Conservation (phyloP, 2,329 filamentous ascomycete species). For the Ambrosiella xylebori region DNA sequence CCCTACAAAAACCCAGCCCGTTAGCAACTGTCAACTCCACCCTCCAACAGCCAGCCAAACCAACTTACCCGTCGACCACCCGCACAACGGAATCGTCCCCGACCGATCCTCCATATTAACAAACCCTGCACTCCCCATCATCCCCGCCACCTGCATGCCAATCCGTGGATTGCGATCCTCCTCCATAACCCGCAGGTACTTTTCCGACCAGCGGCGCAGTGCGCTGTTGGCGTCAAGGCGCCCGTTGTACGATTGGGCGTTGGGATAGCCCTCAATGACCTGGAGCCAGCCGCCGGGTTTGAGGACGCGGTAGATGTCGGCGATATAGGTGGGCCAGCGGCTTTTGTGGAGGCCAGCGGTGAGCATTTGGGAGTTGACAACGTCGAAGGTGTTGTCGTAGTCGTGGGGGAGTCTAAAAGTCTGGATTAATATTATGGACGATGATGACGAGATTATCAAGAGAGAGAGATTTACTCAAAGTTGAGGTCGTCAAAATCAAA, state of each 20-base stretch:
- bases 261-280: slow-evolving; percentile 74
- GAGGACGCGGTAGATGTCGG: slow-evolving; percentile 55
- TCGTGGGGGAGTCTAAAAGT: slow-evolving; percentile 42
- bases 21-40: too few relatives aligned
- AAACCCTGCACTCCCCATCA: slow-evolving; percentile 47
- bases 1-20: not conserved
- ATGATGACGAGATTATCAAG: not conserved
- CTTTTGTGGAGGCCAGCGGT: slow-evolving; percentile 51
- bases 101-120: slow-evolving; percentile 48
- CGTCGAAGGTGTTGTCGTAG: slow-evolving; percentile 48
- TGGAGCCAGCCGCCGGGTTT: slow-evolving; percentile 71
- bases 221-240: slow-evolving; percentile 21
- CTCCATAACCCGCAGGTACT: slow-evolving; percentile 44
- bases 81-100: slow-evolving; percentile 51
- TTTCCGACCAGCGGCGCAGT: slow-evolving; percentile 48
- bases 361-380: slow-evolving; percentile 65
- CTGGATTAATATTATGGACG: not conserved
- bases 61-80: slow-evolving; percentile 46
- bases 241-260: slow-evolving; percentile 73
- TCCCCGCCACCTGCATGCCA: slow-evolving; percentile 39
- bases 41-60: not conserved
- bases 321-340: slow-evolving; percentile 60
- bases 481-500: slow-evolving; percentile 60
- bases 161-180: slow-evolving; percentile 49
- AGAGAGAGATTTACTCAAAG: slow-evolving; percentile 28